phyloP scores from a whole-genome alignment of 306 rosid genomes.

The Dalbergia oliveri region DNA sequence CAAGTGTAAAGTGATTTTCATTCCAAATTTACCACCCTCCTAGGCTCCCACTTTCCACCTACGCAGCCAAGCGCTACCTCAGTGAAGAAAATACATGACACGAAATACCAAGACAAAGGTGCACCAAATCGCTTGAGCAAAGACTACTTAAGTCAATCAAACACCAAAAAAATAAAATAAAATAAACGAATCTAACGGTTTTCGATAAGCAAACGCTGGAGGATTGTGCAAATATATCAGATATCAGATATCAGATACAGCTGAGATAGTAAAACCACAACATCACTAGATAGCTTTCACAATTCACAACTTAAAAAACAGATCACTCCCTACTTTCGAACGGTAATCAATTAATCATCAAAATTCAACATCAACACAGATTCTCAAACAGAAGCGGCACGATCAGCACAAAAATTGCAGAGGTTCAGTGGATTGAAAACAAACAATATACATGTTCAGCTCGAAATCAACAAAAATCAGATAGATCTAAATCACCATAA shows the following conservation, averaged over 20 bases:
- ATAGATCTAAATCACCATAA: conserved; percentile 47
- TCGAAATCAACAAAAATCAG: conserved; percentile 20
- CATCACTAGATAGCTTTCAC: conserved; percentile 30
- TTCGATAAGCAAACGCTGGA: background rate
- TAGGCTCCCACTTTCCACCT: background rate
- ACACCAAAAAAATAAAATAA: background rate
- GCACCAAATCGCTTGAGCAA: conserved; percentile 24
- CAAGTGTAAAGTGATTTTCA: background rate
- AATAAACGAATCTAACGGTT: background rate
- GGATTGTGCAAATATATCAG: background rate
- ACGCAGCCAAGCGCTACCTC: background rate
- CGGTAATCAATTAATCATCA: background rate
- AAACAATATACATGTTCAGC: background rate
- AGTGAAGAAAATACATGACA: background rate
- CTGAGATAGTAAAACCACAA: conserved; percentile 1
- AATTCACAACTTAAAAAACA: background rate
- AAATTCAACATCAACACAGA: conserved; percentile 40
- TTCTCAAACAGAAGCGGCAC: background rate
- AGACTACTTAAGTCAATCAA: background rate
- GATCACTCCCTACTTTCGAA: background rate
- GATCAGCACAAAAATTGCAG: background rate
- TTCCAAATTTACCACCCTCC: background rate
- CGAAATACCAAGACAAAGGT: conserved; percentile 27
- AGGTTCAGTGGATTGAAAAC: background rate
- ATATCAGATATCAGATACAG: conserved; percentile 17